These are phyloP conservation scores for Metarhizium album DNA, from an alignment of 2,329 filamentous ascomycete species.

Conservation along the genomic window DNA sequence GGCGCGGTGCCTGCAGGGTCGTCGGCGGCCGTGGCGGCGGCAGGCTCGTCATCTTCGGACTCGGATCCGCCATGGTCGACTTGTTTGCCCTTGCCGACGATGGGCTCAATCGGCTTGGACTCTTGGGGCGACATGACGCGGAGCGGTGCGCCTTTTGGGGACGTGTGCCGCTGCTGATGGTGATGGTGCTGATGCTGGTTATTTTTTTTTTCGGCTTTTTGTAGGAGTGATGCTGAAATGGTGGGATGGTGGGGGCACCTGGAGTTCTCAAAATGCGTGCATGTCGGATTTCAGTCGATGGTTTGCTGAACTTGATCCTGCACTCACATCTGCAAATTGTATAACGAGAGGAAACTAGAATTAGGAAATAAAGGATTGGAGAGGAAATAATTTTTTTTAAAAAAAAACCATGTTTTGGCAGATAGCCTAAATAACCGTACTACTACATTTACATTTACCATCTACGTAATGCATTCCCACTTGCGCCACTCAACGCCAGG, in stretches of 20 bases:
- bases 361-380: no score
- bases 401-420: no score
- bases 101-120: slow-evolving; percentile 49
- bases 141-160: background rate
- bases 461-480: no score
- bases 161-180: background rate
- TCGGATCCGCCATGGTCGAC: slow-evolving; percentile 32
- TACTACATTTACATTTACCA: no score
- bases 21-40: slow-evolving; percentile 20
- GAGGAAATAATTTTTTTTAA: no score
- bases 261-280: background rate
- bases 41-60: slow-evolving; percentile 35
- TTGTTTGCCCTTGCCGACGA: slow-evolving; percentile 37
- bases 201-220: background rate
- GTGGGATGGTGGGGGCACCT: slow-evolving; percentile 2
- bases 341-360: no score
- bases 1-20: background rate
- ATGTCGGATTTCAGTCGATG: no score
- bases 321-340: no score
- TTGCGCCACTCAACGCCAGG: no score
- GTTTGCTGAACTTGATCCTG: no score
- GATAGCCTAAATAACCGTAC: no score
- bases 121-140: slow-evolving; percentile 42
- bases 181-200: background rate
- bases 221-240: background rate